Base-by-base conservation (phyloP, 2,329 filamentous ascomycete species). In the Cadophora luteo-olivacea region DNA sequence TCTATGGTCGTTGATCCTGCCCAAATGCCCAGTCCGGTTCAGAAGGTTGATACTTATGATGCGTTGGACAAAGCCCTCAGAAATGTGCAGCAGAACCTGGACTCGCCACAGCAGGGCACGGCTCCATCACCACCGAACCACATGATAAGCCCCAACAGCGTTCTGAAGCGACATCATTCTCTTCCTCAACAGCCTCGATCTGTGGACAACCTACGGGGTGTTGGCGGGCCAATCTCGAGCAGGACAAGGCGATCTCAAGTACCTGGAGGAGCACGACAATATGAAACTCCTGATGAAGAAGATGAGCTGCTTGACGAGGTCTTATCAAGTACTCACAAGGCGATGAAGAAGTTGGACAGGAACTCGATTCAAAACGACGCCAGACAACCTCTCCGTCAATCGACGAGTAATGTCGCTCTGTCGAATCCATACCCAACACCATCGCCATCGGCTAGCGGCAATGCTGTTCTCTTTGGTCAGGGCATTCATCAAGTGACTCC, bases 221-320 rank as follows among this genome's bases (percentile, higher is more conserved):
- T 52, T 33, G 77, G 80, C 14, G 81, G 86, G 0, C 91, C 93
- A 0, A 86, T 93, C 63, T 94, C 92, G 0, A 93, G 91, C 78
- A 87, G 94, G 70, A 96, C 94, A 16, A 86, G 95, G 68, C 87
- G 93, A 69, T 91, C 92, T 14, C 87, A 97, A 78, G 90, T 92
- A 16, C 83, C 85, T 4, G 91, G 93, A 70, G 91, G 92, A 4
- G 89, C 92, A 61, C 91, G 92, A 75, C 91, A 93, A 70, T 97
- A 98, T 78, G 96, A 99, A 77, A 94, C 94, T 0, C 93, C 96
- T 0, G 94, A 97, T 75, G 96, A 99, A 80, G 95, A 98, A 77
- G 96, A 99, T 69, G 96, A 99, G 81, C 86, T 99, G 11, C 85
- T 98, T 11, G 94, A 97, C 74, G 96, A 99, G 80, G 94, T 90